These are phyloP conservation scores for Aristolochia contorta DNA, from an alignment of 164 flowering plant species.

Conservation along the genomic window DNA sequence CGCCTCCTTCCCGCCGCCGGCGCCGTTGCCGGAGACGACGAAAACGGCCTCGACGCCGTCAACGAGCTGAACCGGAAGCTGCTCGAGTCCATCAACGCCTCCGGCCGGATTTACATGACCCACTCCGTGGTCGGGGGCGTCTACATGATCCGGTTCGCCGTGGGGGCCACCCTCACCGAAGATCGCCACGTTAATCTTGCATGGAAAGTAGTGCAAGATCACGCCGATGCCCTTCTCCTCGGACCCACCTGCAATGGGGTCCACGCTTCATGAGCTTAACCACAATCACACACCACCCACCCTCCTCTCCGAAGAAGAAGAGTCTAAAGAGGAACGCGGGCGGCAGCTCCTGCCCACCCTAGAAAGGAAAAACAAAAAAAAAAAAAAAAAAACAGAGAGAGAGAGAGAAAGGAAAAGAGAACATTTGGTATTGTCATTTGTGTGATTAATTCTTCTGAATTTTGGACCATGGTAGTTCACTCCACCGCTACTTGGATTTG, in stretches of 20 bases:
- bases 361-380: no score
- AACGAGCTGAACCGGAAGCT: constrained; percentile 19
- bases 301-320: no score
- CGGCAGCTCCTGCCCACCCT: no score
- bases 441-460: no score
- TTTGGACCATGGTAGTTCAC: no score
- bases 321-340: no score
- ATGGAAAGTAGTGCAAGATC: constrained; percentile 14
- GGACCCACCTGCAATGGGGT: not conserved
- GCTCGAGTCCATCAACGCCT: constrained; percentile 9
- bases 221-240: constrained; percentile 9
- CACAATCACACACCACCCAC: no score
- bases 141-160: constrained; percentile 13
- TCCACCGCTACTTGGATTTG: not conserved
- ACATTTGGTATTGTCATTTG: no score
- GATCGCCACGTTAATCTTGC: constrained; percentile 10
- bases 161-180: constrained; percentile 11
- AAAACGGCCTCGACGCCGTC: not conserved
- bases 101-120: constrained; percentile 14
- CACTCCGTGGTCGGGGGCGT: constrained; percentile 15
- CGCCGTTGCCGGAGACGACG: no score
- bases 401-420: no score
- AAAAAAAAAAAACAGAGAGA: no score
- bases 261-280: not conserved
- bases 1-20: constrained; percentile 20